A percentile compares a stretch with the other conserved stretches of the same genome.
Evolutionary conservation across 129 eudicot genomes (phyloP).

Genomic region (Chrysanthemum lavandulifolium): DNA sequence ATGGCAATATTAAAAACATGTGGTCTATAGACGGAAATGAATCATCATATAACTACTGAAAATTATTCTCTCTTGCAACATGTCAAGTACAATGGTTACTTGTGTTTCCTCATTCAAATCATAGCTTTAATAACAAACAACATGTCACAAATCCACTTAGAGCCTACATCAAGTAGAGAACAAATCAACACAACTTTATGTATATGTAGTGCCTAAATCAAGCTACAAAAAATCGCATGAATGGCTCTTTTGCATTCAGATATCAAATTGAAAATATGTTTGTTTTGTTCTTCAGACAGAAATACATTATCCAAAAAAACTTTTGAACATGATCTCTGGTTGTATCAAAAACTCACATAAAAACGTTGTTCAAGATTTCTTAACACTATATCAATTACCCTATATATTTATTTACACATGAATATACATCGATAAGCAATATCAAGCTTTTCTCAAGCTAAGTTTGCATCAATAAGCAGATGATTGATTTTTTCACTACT

Average conservation of each 20-base stretch:
- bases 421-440: not conserved
- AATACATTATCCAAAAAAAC: not conserved
- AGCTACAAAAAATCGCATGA: not conserved
- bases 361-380: not conserved
- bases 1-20: not conserved
- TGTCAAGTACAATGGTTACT: not conserved
- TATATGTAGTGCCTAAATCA: not conserved
- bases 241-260: not conserved
- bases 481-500: not conserved
- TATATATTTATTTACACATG: not conserved
- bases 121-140: not conserved
- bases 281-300: conserved; percentile 1
- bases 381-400: not conserved
- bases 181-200: not conserved
- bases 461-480: not conserved
- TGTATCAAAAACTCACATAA: conserved; percentile 6
- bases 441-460: not conserved
- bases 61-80: not conserved
- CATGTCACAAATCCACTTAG: conserved; percentile 2
- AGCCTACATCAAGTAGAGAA: conserved; percentile 2
- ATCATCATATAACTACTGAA: not conserved
- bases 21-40: not conserved
- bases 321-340: conserved; percentile 12
- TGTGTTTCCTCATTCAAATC: conserved; percentile 7
- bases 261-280: not conserved